A percentile compares a stretch with the other conserved stretches of the same genome.
phyloP scores from a whole-genome alignment of 768 basidiomycete species.

The Dacryopinax spathularia region DNA sequence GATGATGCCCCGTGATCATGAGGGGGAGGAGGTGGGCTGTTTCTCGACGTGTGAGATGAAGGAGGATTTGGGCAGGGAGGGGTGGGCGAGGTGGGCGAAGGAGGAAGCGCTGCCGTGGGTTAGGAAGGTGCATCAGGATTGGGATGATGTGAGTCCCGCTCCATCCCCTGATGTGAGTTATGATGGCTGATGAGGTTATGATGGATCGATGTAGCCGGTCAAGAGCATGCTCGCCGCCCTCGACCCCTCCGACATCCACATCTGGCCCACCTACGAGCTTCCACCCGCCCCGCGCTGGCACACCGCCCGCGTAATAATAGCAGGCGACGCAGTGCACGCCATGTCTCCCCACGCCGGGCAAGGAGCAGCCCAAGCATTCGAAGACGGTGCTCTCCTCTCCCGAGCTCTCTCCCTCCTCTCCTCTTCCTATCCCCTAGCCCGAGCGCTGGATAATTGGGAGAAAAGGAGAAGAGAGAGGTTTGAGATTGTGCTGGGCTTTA shows the following conservation, averaged over 20 bases:
- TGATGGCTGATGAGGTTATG: neutral
- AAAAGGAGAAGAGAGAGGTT: neutral
- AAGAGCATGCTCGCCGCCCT: neutral
- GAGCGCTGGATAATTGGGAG: neutral
- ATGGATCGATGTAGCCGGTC: neutral
- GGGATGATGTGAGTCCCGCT: neutral
- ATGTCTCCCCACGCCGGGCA: conserved; percentile 34
- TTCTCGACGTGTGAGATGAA: neutral
- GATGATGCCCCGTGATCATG: neutral
- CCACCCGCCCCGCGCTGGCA: neutral
- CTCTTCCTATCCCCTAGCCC: neutral
- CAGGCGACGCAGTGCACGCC: conserved; percentile 34
- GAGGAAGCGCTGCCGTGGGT: neutral
- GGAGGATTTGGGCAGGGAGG: neutral
- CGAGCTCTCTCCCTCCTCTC: neutral
- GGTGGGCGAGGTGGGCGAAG: neutral
- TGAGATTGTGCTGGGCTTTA: neutral
- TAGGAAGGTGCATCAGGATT: neutral
- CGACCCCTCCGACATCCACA: neutral
- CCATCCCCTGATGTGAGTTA: neutral
- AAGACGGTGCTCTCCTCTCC: conserved; percentile 19
- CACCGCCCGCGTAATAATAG: conserved; percentile 26
- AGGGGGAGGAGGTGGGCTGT: neutral
- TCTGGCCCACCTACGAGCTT: conserved; percentile 4
- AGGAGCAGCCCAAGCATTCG: conserved; percentile 29